Evolutionary conservation across 2,329 filamentous ascomycete species (phyloP).

Genomic region (Pestalotiopsis sp.): DNA sequence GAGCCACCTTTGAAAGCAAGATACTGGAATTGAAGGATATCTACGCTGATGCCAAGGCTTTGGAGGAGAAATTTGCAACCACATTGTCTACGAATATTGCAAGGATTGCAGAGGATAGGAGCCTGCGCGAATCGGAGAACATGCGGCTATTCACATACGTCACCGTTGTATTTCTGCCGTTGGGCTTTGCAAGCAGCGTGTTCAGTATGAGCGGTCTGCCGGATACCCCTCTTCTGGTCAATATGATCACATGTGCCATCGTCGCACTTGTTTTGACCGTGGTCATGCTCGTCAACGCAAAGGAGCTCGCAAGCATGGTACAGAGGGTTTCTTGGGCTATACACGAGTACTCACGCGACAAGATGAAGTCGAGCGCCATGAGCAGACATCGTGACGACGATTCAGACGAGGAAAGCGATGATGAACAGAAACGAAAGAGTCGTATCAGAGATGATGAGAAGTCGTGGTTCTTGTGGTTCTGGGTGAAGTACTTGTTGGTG

Average conservation of each 20-base stretch:
- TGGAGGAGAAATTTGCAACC: neutral
- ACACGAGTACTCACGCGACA: neutral
- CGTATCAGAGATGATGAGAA: neutral
- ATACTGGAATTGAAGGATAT: constrained; percentile 7
- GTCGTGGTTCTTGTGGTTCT: neutral
- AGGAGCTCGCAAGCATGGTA: neutral
- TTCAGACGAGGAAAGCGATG: neutral
- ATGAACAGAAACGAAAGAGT: neutral
- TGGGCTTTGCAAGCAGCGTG: constrained; percentile 32
- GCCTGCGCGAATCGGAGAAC: constrained; percentile 25
- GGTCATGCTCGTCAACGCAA: constrained; percentile 12
- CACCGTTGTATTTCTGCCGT: constrained; percentile 36
- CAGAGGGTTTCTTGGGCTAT: neutral
- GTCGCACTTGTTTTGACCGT: constrained; percentile 13
- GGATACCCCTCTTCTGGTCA: constrained; percentile 15
- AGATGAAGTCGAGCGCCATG: neutral
- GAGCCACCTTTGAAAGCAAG: constrained; percentile 5
- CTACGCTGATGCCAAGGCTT: neutral
- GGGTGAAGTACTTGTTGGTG: neutral
- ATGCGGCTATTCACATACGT: constrained; percentile 37
- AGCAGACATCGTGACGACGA: neutral
- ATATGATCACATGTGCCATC: constrained; percentile 19
- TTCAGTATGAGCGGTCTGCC: constrained; percentile 34
- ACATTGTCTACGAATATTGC: neutral
- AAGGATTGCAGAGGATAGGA: constrained; percentile 17